Evolutionary conservation across 2,329 filamentous ascomycete genomes (phyloP).

Genomic region (Knufia petricola): DNA sequence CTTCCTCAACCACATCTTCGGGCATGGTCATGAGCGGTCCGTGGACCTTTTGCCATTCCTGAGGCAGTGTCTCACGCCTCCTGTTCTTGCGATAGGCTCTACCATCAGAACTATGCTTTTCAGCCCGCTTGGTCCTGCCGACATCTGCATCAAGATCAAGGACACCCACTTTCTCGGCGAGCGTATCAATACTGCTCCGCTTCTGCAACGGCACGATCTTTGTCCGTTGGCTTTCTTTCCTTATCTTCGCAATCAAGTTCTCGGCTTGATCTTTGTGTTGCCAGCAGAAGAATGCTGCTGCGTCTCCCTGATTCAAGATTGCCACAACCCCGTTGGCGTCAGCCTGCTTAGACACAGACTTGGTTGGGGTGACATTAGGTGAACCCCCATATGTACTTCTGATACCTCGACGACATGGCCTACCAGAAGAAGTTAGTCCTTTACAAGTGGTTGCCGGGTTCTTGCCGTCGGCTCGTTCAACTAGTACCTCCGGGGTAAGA

Average conservation of each 20-base stretch:
- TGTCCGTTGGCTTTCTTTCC: slow-evolving; percentile 37
- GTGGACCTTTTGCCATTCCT: slow-evolving; percentile 37
- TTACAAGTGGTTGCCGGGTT: slow-evolving; percentile 76
- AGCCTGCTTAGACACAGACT: slow-evolving; percentile 15
- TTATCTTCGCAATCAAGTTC: slow-evolving; percentile 33
- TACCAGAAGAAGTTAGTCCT: slow-evolving; percentile 74
- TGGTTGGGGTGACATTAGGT: slow-evolving; percentile 25
- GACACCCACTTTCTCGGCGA: slow-evolving; percentile 69
- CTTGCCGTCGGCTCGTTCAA: slow-evolving; percentile 46
- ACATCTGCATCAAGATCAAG: slow-evolving; percentile 47
- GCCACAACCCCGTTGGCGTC: slow-evolving; percentile 22
- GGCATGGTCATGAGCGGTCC: slow-evolving; percentile 38
- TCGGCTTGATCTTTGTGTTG: slow-evolving; percentile 84
- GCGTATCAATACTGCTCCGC: slow-evolving; percentile 73
- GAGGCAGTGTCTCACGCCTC: slow-evolving; percentile 27
- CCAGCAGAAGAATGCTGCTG: slow-evolving; percentile 65
- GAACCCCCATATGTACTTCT: slow-evolving; percentile 26
- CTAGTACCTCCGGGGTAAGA: slow-evolving; percentile 5
- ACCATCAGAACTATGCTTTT: slow-evolving; percentile 15
- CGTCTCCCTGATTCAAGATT: slow-evolving; percentile 22
- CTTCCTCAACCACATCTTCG: slow-evolving; percentile 25
- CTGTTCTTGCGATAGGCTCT: slow-evolving; percentile 19
- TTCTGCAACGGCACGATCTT: slow-evolving; percentile 50
- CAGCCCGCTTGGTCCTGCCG: slow-evolving; percentile 10
- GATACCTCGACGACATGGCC: slow-evolving; percentile 68